Evolutionary conservation across 306 rosid species (phyloP).

Genomic region (Pueraria montana): DNA sequence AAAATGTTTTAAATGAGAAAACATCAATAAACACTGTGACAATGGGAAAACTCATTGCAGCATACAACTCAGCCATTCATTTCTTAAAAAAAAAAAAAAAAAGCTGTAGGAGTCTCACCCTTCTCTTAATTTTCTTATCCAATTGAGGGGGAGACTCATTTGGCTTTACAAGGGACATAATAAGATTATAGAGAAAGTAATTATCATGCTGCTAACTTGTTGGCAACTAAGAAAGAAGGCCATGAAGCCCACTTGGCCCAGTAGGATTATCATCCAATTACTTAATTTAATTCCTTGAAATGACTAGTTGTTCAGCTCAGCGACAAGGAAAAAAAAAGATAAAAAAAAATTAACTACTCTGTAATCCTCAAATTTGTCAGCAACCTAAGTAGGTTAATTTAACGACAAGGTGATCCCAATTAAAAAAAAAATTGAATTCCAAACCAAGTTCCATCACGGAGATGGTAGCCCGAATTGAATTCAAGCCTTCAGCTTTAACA

Average conservation of each 20-base stretch:
- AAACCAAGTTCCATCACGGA: neutral
- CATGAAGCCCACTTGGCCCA: neutral
- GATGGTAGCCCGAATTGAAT: conserved; percentile 5
- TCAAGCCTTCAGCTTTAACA: conserved; percentile 1
- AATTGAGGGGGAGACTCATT: neutral
- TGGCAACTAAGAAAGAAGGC: conserved; percentile 7
- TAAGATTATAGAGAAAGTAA: neutral
- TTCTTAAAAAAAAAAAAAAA: neutral
- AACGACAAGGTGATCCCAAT: neutral
- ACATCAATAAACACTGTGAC: neutral
- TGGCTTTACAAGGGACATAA: neutral
- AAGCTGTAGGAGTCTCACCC: conserved; percentile 6
- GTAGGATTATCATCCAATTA: neutral
- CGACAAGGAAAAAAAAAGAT: neutral
- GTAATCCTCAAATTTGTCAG: conserved; percentile 22
- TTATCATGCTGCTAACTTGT: neutral
- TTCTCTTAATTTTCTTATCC: neutral
- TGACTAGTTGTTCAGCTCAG: neutral
- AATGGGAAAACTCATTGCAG: neutral
- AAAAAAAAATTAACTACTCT: neutral
- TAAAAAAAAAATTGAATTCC: neutral
- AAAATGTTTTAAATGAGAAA: neutral
- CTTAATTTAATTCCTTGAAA: conserved; percentile 15
- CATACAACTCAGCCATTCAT: conserved; percentile 11
- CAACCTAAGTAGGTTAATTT: conserved; percentile 10